phyloP scores from a whole-genome alignment of 2,329 filamentous ascomycete species.

The Aspergillus ibericus region DNA sequence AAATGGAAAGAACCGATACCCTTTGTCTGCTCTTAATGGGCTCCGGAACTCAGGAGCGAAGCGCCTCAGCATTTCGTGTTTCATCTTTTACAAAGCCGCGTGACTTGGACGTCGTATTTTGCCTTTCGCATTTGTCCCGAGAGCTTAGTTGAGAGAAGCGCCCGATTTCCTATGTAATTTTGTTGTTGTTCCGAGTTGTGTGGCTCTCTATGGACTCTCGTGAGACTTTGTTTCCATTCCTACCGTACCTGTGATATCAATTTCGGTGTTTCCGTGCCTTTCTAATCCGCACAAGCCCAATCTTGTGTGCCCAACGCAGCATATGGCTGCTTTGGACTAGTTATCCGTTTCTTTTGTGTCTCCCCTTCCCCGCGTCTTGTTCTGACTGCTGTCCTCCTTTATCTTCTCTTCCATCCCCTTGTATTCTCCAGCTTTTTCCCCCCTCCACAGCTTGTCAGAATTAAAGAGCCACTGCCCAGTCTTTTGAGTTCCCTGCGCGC shows the following conservation, averaged over 20 bases:
- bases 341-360: background rate
- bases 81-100: slow-evolving; percentile 5
- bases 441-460: background rate
- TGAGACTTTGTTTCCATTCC: background rate
- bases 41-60: slow-evolving; percentile 2
- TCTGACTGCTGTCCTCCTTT: background rate
- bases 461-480: background rate
- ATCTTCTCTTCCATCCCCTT: slow-evolving; percentile 1
- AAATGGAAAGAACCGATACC: background rate
- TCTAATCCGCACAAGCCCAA: background rate
- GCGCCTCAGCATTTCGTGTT: background rate
- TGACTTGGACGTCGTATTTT: slow-evolving; percentile 6
- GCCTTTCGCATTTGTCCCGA: slow-evolving; percentile 3
- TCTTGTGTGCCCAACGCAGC: background rate
- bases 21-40: background rate
- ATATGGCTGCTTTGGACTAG: background rate
- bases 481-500: background rate
- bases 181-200: background rate
- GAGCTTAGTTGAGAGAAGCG: slow-evolving; percentile 12
- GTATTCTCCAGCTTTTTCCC: slow-evolving; percentile 1
- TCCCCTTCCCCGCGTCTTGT: background rate
- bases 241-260: background rate
- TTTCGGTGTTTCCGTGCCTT: background rate
- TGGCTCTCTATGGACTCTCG: background rate
- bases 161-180: slow-evolving; percentile 1